These are phyloP conservation scores for Phytophthora megakarya DNA, from an alignment of 352 stramenopile genomes.

Conservation along the genomic window DNA sequence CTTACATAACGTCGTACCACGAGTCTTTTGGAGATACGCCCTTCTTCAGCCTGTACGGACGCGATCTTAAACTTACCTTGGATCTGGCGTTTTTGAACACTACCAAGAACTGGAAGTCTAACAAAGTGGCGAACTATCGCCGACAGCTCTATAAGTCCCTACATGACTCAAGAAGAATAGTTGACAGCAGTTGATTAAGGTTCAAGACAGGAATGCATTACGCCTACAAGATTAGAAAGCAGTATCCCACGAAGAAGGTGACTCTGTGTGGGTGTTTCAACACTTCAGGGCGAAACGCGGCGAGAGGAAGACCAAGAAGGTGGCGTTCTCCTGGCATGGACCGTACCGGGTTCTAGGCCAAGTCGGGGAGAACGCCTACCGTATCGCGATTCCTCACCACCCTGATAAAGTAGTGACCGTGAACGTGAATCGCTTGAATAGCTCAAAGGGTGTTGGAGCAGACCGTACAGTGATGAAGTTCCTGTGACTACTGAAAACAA, in stretches of 20 bases:
- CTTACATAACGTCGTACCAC: conserved; percentile 5
- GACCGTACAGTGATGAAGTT: neutral
- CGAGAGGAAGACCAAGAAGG: neutral
- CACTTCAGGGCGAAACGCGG: neutral
- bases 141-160: too few species aligned
- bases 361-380: neutral
- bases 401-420: neutral
- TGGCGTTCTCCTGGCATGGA: neutral
- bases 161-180: too few species aligned
- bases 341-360: neutral
- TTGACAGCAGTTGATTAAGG: too few species aligned
- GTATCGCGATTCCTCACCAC: neutral
- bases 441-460: neutral
- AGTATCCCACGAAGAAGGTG: neutral
- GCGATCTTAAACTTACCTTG: too few species aligned
- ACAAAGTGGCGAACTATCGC: neutral
- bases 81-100: conserved; percentile 7
- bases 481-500: neutral
- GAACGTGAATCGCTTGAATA: neutral
- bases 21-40: neutral
- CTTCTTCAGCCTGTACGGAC: neutral
- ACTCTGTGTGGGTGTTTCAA: neutral
- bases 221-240: too few species aligned
- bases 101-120: neutral
- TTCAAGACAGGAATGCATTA: neutral